These are phyloP conservation scores for Helotiales sp. DNA, from an alignment of 2,329 filamentous ascomycete species.

Conservation along the genomic window DNA sequence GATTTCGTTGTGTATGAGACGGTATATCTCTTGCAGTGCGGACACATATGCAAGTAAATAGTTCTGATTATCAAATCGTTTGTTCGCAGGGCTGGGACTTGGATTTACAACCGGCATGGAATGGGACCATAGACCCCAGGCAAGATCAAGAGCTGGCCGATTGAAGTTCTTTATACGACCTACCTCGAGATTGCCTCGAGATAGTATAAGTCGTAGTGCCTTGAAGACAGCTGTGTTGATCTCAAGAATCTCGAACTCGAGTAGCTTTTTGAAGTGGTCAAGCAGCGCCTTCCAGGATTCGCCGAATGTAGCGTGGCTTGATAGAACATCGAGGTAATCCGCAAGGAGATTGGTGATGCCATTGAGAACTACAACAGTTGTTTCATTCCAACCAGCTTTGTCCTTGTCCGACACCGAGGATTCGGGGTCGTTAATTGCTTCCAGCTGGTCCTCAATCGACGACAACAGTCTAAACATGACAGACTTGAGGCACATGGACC, in stretches of 20 bases:
- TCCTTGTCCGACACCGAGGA: constrained; percentile 41
- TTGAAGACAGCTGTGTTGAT: constrained; percentile 72
- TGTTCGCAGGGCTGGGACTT: constrained; percentile 39
- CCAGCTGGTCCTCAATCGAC: constrained; percentile 62
- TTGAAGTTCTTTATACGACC: constrained; percentile 31
- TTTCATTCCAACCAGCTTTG: constrained; percentile 67
- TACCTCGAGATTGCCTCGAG: constrained; percentile 45
- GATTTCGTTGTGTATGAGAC: constrained; percentile 66
- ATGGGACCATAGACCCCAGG: constrained; percentile 70
- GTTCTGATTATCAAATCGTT: constrained; percentile 68
- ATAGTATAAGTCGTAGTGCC: constrained; percentile 64
- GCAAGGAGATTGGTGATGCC: constrained; percentile 73
- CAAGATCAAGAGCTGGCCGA: constrained; percentile 53
- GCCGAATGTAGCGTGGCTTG: constrained; percentile 65
- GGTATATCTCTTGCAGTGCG: constrained; percentile 75
- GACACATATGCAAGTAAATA: constrained; percentile 84
- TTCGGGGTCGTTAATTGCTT: constrained; percentile 37
- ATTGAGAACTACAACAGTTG: constrained; percentile 70
- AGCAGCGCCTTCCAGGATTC: constrained; percentile 76
- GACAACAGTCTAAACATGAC: constrained; percentile 79
- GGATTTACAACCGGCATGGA: constrained; percentile 56
- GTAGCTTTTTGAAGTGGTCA: constrained; percentile 62
- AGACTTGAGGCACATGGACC: constrained; percentile 78
- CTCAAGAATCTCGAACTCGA: constrained; percentile 64
- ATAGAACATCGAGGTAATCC: constrained; percentile 73